Evolutionary conservation across 192 early-diverging fungal genomes (phyloP).

Genomic region (Podila epicladia): DNA sequence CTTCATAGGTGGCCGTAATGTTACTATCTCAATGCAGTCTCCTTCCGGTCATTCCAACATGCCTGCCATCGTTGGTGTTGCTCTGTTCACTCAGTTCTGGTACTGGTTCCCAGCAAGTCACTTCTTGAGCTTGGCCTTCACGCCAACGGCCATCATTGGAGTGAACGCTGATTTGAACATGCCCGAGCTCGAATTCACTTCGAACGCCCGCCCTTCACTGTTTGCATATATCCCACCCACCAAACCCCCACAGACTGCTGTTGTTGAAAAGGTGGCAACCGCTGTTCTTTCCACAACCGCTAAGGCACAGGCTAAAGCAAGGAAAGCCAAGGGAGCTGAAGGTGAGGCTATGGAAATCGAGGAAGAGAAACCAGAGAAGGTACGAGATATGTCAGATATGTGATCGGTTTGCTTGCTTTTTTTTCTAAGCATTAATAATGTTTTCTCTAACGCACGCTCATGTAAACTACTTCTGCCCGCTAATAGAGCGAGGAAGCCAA

Average conservation of each 20-base stretch:
- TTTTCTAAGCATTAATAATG: not conserved
- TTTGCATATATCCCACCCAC: conserved; percentile 93
- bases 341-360: conserved; percentile 66
- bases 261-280: conserved; percentile 92
- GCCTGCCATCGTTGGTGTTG: conserved; percentile 98
- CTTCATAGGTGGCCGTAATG: conserved; percentile 87
- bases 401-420: not conserved
- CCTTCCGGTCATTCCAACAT: conserved; percentile 90
- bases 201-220: conserved; percentile 87
- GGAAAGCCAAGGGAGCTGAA: conserved; percentile 71
- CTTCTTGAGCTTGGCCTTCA: conserved; percentile 94
- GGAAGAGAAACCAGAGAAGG: conserved; percentile 56
- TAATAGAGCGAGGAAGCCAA: conserved; percentile 67
- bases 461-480: not conserved
- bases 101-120: conserved; percentile 99
- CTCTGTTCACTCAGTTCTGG: conserved; percentile 99
- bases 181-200: conserved; percentile 87
- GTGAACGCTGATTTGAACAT: conserved; percentile 88
- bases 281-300: conserved; percentile 97
- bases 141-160: conserved; percentile 95
- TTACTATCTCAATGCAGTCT: conserved; percentile 92
- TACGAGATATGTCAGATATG: conserved; percentile 56
- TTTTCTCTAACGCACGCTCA: no score
- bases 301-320: conserved; percentile 87
- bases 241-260: conserved; percentile 82